Evolutionary conservation across 164 flowering plant genomes (phyloP).

Genomic region (Vitis rupestris): DNA sequence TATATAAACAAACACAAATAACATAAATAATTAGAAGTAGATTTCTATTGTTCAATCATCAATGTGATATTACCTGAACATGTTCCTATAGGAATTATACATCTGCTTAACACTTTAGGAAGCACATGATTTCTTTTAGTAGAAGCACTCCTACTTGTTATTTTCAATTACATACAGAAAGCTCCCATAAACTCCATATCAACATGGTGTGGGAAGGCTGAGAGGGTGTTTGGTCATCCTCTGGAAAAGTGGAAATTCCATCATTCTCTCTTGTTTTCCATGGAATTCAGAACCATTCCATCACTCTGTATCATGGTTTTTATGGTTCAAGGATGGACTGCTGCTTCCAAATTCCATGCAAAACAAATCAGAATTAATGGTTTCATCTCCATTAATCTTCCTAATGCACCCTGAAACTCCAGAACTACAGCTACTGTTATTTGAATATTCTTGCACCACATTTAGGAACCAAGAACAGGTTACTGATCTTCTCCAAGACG

Average conservation of each 20-base stretch:
- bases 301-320: neutral
- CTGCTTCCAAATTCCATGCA: slow-evolving; percentile 15
- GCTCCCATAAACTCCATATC: too few species aligned
- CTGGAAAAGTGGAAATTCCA: neutral
- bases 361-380: slow-evolving; percentile 6
- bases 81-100: too few species aligned
- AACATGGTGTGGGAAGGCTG: neutral
- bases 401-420: slow-evolving; percentile 1
- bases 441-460: neutral
- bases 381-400: slow-evolving; percentile 6
- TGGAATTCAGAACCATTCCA: slow-evolving; percentile 7
- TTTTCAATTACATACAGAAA: too few species aligned
- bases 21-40: too few species aligned
- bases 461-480: slow-evolving; percentile 29
- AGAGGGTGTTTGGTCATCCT: slow-evolving; percentile 5
- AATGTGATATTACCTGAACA: too few species aligned
- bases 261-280: slow-evolving; percentile 10
- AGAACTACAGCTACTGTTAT: slow-evolving; percentile 7
- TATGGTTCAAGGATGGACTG: neutral
- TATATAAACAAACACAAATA: too few species aligned
- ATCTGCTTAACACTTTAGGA: too few species aligned
- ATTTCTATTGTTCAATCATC: too few species aligned
- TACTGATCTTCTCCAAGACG: slow-evolving; percentile 21
- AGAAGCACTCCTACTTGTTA: too few species aligned
- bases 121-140: too few species aligned